Evolutionary conservation across 805 yeast species (phyloP).

Genomic region (Candida tibetensis): DNA sequence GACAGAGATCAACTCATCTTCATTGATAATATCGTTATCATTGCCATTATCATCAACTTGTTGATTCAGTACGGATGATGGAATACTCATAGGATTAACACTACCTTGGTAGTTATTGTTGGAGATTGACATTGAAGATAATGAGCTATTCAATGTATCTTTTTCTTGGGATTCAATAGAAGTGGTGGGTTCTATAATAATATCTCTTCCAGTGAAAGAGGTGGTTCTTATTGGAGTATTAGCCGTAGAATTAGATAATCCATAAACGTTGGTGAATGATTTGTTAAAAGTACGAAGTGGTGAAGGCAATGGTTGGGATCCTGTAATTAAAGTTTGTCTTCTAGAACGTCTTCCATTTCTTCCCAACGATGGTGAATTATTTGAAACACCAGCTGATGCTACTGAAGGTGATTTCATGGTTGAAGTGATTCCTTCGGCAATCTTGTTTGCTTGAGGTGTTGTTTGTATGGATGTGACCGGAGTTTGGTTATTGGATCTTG

Average conservation of each 20-base stretch:
- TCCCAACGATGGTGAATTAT: constrained; percentile 37
- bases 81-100: constrained; percentile 10
- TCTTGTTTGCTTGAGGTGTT: constrained; percentile 8
- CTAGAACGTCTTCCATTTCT: constrained; percentile 55
- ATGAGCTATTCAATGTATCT: constrained; percentile 33
- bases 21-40: constrained; percentile 13
- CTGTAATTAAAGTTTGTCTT: constrained; percentile 75
- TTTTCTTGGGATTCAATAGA: constrained; percentile 14
- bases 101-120: constrained; percentile 9
- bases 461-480: constrained; percentile 5
- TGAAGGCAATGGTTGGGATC: constrained; percentile 90
- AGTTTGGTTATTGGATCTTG: constrained; percentile 3
- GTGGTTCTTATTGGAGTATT: constrained; percentile 35
- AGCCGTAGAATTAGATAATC: constrained; percentile 36
- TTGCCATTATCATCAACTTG: constrained; percentile 7
- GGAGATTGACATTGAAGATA: constrained; percentile 43
- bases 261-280: constrained; percentile 37
- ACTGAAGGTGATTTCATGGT: too few species aligned
- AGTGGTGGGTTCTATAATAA: constrained; percentile 8
- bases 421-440: too few species aligned
- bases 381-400: constrained; percentile 1
- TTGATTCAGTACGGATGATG: constrained; percentile 10
- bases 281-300: constrained; percentile 64
- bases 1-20: constrained; percentile 30
- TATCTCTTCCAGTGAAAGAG: constrained; percentile 8